Percentiles rank a stretch among this genome's conserved stretches.
These are phyloP conservation scores for Arabidopsis suecica DNA, from an alignment of 345 rosid genomes.

Conservation along the genomic window DNA sequence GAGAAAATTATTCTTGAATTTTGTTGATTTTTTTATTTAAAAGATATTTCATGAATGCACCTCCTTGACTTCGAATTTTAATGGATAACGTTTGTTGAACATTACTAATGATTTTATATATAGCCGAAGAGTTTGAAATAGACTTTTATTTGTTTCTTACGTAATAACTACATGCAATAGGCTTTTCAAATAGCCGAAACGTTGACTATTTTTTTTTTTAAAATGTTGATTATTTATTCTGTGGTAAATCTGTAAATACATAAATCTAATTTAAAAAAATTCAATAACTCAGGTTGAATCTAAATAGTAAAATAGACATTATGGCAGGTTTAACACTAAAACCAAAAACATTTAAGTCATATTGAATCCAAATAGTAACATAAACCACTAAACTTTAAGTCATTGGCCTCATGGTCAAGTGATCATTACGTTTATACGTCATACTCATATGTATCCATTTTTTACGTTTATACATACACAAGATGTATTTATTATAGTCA, in stretches of 20 bases:
- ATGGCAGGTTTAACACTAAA: too few species aligned
- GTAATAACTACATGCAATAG: not conserved
- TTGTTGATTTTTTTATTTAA: not conserved
- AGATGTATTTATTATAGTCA: not conserved
- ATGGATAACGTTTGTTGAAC: not conserved
- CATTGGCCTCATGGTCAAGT: not conserved
- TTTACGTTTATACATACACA: not conserved
- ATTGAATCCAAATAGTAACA: not conserved
- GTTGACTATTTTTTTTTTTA: too few species aligned
- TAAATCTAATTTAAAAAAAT: not conserved
- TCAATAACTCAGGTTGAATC: not conserved
- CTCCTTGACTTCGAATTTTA: not conserved
- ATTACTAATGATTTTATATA: not conserved
- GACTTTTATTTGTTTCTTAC: not conserved
- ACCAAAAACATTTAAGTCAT: not conserved
- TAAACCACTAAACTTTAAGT: not conserved
- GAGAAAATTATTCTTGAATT: not conserved
- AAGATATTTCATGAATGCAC: not conserved
- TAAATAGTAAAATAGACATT: not conserved
- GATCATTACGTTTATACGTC: not conserved
- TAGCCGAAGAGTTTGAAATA: slow-evolving; percentile 6
- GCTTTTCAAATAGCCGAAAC: not conserved
- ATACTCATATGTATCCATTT: not conserved
- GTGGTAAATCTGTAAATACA: not conserved
- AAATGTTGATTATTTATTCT: not conserved